Percentiles rank a stretch among this genome's conserved stretches.
phyloP scores from a whole-genome alignment of 1,284 basidiomycete species.

The Sutorius eximius region DNA sequence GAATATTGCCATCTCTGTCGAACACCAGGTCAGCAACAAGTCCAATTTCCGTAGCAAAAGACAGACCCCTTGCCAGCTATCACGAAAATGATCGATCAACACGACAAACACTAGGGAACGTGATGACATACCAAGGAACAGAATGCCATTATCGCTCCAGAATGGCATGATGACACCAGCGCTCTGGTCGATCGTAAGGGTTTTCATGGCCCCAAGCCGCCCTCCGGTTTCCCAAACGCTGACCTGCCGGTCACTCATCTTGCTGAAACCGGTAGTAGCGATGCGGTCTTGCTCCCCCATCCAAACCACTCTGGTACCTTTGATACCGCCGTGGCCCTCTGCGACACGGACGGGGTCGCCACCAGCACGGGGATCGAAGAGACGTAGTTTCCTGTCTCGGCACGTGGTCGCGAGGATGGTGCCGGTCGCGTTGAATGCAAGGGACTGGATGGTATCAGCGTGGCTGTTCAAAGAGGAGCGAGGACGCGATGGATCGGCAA shows the following conservation, averaged over 20 bases:
- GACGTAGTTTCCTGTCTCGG: slow-evolving; percentile 87
- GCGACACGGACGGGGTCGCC: slow-evolving; percentile 76
- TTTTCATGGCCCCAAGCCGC: slow-evolving; percentile 72
- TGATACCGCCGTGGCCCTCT: slow-evolving; percentile 93
- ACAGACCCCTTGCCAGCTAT: slow-evolving; percentile 74
- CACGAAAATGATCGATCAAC: slow-evolving; percentile 1
- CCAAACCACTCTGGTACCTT: slow-evolving; percentile 89
- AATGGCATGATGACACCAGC: slow-evolving; percentile 97
- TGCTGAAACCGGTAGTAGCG: slow-evolving; percentile 94
- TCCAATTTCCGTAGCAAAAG: slow-evolving; percentile 13
- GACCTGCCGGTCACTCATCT: slow-evolving; percentile 91
- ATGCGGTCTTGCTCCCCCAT: slow-evolving; percentile 88
- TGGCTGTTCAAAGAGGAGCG: slow-evolving; percentile 72
- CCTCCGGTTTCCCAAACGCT: slow-evolving; percentile 83
- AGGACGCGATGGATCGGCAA: slow-evolving; percentile 67
- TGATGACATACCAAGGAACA: slow-evolving; percentile 75
- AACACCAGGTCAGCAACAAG: slow-evolving; percentile 17
- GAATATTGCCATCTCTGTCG: slow-evolving; percentile 85
- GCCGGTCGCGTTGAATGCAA: slow-evolving; percentile 85
- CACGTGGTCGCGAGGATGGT: slow-evolving; percentile 78
- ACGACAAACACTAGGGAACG: not conserved
- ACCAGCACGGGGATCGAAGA: slow-evolving; percentile 87
- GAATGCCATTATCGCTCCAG: slow-evolving; percentile 92
- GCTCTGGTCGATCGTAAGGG: slow-evolving; percentile 79
- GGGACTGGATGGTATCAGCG: slow-evolving; percentile 84